A percentile compares a stretch with the other conserved stretches of the same genome.
phyloP scores from a whole-genome alignment of 192 early-diverging fungal species.

The Dispira simplex region DNA sequence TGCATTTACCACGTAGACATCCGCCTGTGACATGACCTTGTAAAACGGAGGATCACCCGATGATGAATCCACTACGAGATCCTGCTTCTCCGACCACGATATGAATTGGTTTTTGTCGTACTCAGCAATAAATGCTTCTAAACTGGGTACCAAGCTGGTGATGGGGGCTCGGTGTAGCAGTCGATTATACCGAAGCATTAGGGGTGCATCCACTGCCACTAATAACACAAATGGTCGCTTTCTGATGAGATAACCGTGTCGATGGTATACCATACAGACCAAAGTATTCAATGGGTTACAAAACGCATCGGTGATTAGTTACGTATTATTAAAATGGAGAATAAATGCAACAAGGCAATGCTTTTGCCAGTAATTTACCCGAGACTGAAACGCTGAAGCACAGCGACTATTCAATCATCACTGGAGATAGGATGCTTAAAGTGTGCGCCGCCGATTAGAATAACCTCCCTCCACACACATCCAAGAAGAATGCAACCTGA shows the following conservation, averaged over 20 bases:
- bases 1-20: constrained; percentile 49
- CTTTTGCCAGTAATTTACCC: too few species aligned
- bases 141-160: constrained; percentile 11
- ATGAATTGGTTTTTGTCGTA: constrained; percentile 37
- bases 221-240: constrained; percentile 75
- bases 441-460: too few species aligned
- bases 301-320: too few species aligned
- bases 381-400: too few species aligned
- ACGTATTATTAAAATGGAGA: too few species aligned
- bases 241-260: constrained; percentile 13
- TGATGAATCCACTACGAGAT: background rate
- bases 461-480: too few species aligned
- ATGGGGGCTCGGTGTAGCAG: constrained; percentile 10
- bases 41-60: constrained; percentile 12
- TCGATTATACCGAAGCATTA: constrained; percentile 46
- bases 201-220: constrained; percentile 72
- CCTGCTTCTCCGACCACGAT: constrained; percentile 8
- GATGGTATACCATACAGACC: background rate
- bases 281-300: too few species aligned
- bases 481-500: too few species aligned
- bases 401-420: too few species aligned
- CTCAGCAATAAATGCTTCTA: constrained; percentile 41
- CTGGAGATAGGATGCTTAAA: too few species aligned
- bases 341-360: too few species aligned
- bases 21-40: constrained; percentile 28